Base-by-base conservation (phyloP, 345 rosid genomes). In the Erodium maritimum region DNA sequence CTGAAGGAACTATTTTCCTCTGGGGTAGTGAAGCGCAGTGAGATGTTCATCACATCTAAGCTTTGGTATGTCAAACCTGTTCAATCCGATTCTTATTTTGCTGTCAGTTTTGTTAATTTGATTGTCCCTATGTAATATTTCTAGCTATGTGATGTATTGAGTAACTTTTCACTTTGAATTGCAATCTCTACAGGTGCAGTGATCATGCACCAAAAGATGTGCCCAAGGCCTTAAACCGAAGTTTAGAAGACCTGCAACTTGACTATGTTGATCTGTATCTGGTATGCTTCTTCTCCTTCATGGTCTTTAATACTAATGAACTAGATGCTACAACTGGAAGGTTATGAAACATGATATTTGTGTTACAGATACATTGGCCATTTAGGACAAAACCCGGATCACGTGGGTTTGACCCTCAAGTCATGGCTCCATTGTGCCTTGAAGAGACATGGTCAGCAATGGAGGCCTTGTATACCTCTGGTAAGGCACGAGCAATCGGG, bases 381-480 rank as follows among this genome's bases (percentile, higher is more conserved):
- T 69, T 83, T 55, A 71, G 86, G 11, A 74, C 75, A 17, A 78
- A 74, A 68, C 52, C 71, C 8, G 85, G 83, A n/a, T 52, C 62
- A 1, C 57, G 60, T 0, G 83, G 83, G 0, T 80, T 69, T 55
- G 73, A 60, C 19, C 80, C 80, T 14, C 77, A 80, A 69, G 61
- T 45, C 66, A 75, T 77, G 79, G 75, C 65, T 64, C 82, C 84
- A 0, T 24, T 72, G 9, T 70, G 75, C 67, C 75, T 83, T 50
- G 66, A 66, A 7, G 80, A 76, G 60, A 83, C 89, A 37, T 83
- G 85, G 85, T 22, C 58, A 0, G 85, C 82, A 51, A 83, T 83
- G 89, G 85, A 80, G 56, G 74, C 73, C 3, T 54, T 80, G 19
- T 69, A 72, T 20, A 73, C 67, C 17, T 78, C 83, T 14, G 79